Evolutionary conservation across 2,329 filamentous ascomycete genomes (phyloP).

Genomic region (Lasiodiplodia sp.): DNA sequence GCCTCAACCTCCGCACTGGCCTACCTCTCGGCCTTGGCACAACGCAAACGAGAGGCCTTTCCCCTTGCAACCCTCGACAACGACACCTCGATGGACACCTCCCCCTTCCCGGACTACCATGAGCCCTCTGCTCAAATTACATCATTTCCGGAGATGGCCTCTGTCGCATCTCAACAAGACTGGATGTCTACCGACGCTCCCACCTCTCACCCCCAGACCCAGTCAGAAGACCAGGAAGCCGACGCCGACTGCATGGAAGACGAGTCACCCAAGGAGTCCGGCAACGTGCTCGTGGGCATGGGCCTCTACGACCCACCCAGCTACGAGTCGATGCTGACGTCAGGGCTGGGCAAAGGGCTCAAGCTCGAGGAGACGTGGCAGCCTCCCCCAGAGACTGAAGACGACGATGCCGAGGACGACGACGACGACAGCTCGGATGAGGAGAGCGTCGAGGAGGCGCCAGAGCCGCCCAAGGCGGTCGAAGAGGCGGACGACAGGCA

Average conservation of each 20-base stretch:
- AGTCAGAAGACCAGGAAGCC: constrained; percentile 50
- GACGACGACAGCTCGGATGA: constrained; percentile 50
- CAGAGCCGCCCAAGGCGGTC: constrained; percentile 23
- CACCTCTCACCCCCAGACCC: constrained; percentile 22
- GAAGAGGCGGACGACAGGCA: constrained; percentile 33
- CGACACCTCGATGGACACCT: constrained; percentile 17
- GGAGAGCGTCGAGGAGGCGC: constrained; percentile 50
- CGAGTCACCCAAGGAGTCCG: constrained; percentile 62
- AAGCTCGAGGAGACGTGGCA: constrained; percentile 85
- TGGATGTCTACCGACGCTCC: constrained; percentile 1
- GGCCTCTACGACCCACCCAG: constrained; percentile 80
- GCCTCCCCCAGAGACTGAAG: constrained; percentile 59
- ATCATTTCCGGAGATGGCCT: constrained; percentile 15
- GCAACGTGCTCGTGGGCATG: constrained; percentile 81
- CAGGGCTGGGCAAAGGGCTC: constrained; percentile 69
- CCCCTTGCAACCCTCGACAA: constrained; percentile 21
- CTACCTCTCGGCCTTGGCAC: constrained; percentile 28
- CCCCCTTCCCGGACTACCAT: constrained; percentile 22
- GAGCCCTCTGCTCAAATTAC: constrained; percentile 3
- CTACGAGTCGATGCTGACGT: constrained; percentile 58
- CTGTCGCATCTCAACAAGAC: not conserved
- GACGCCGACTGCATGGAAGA: constrained; percentile 54
- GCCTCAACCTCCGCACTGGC: constrained; percentile 23
- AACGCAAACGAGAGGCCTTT: constrained; percentile 25
- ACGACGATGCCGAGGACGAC: constrained; percentile 61